These are phyloP conservation scores for Alternaria conjuncta DNA, from an alignment of 2,329 filamentous ascomycete genomes.

Conservation along the genomic window DNA sequence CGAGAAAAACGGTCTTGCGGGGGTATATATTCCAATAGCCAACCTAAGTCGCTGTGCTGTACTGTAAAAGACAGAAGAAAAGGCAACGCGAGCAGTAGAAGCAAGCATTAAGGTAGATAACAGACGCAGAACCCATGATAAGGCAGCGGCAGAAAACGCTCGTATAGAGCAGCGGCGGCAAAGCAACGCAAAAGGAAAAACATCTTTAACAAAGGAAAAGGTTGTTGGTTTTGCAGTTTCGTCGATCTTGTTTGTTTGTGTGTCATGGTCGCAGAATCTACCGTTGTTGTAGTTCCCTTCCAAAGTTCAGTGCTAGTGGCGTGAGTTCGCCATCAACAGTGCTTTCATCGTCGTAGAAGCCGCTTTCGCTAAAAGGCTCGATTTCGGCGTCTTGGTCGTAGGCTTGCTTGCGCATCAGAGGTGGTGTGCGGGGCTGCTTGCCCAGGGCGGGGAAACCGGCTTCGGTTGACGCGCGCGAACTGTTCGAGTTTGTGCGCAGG, in stretches of 20 bases:
- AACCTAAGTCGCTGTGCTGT: background rate
- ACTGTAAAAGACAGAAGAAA: background rate
- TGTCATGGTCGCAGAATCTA: background rate
- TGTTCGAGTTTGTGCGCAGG: conserved; percentile 34
- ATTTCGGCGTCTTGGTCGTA: conserved; percentile 67
- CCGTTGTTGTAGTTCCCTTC: conserved; percentile 31
- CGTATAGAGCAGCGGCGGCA: background rate
- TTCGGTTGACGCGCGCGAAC: conserved; percentile 37
- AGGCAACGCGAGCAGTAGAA: background rate
- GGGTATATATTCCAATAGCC: conserved; percentile 3
- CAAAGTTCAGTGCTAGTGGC: conserved; percentile 44
- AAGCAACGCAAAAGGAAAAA: background rate
- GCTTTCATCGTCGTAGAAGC: conserved; percentile 59
- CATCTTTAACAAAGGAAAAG: conserved; percentile 6
- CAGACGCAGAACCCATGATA: background rate
- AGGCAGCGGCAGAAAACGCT: conserved; percentile 2
- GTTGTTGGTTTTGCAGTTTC: background rate
- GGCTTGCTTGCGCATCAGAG: conserved; percentile 60
- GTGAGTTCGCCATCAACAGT: conserved; percentile 51
- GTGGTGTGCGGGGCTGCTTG: conserved; percentile 56
- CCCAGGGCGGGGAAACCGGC: conserved; percentile 42
- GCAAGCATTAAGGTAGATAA: conserved; percentile 20
- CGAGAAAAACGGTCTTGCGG: background rate
- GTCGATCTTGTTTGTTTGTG: background rate
- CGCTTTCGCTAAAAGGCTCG: conserved; percentile 54